Evolutionary conservation across 495 filamentous ascomycete genomes (phyloP).

Genomic region (Saxophila tyrrhenica): DNA sequence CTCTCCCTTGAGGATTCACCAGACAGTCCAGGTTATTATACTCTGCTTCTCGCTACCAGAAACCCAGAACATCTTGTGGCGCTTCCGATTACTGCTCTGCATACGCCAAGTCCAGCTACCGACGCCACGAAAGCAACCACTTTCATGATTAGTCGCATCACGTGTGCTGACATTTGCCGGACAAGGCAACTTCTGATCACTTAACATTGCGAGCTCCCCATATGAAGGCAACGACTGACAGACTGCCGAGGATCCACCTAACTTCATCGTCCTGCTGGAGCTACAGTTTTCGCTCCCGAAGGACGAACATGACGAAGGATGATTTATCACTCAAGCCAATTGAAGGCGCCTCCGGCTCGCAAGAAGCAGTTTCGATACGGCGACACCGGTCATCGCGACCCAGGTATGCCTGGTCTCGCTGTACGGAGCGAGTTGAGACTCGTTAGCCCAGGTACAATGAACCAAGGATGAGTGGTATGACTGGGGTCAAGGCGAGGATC

Average conservation of each 20-base stretch:
- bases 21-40: too few species aligned
- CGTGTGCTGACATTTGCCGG: neutral
- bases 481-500: neutral
- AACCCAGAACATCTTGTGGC: neutral
- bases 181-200: neutral
- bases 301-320: too few species aligned
- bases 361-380: neutral
- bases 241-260: too few species aligned
- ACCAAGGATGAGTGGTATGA: neutral
- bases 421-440: too few species aligned
- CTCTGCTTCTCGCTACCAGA: too few species aligned
- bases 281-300: too few species aligned
- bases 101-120: neutral
- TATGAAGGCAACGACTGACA: neutral
- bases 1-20: too few species aligned
- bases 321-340: too few species aligned
- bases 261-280: too few species aligned
- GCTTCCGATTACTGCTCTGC: neutral
- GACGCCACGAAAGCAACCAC: neutral
- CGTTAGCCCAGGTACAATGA: neutral
- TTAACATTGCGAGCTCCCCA: neutral
- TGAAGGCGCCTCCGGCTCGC: too few species aligned
- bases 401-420: too few species aligned
- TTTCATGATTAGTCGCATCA: neutral
- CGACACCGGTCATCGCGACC: neutral